A percentile compares a stretch with the other conserved stretches of the same genome.
Conservation (phyloP, 2,329 filamentous ascomycete species). For the Xylariaceae sp. region DNA sequence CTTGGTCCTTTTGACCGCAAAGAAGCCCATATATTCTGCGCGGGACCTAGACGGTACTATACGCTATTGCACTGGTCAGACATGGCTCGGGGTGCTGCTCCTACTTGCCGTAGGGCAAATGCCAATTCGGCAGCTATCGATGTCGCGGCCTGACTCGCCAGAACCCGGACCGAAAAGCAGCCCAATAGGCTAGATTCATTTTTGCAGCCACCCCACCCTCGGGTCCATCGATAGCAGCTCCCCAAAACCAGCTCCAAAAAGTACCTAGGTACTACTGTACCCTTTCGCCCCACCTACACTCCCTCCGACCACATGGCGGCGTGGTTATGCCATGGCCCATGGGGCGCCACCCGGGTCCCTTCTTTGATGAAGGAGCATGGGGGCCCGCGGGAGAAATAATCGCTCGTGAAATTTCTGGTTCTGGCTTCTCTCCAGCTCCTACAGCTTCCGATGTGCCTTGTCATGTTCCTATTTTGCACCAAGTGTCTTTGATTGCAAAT, state of each 20-base stretch:
- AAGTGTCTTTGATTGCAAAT: slow-evolving; percentile 12
- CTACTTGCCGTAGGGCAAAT: slow-evolving; percentile 27
- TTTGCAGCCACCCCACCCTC: slow-evolving; percentile 37
- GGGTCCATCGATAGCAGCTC: slow-evolving; percentile 36
- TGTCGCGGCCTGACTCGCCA: slow-evolving; percentile 42
- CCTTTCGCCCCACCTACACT: slow-evolving; percentile 36
- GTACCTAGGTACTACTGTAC: too few species aligned
- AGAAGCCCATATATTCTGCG: slow-evolving; percentile 8
- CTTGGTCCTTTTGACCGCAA: slow-evolving; percentile 11
- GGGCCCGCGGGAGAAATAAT: slow-evolving; percentile 32
- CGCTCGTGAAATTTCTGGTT: slow-evolving; percentile 39
- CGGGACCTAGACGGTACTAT: slow-evolving; percentile 11
- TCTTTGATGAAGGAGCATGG: slow-evolving; percentile 34
- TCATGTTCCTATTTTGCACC: slow-evolving; percentile 19
- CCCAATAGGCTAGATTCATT: slow-evolving; percentile 39
- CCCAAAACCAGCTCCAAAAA: slow-evolving; percentile 36
- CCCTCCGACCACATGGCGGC: slow-evolving; percentile 42
- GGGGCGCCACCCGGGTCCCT: slow-evolving; percentile 28
- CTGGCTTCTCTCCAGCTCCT: slow-evolving; percentile 33
- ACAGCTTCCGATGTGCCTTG: slow-evolving; percentile 13
- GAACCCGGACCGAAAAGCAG: slow-evolving; percentile 40
- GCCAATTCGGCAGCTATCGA: slow-evolving; percentile 38
- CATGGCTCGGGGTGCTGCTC: slow-evolving; percentile 34
- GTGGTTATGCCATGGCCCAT: slow-evolving; percentile 36
- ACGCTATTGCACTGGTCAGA: slow-evolving; percentile 11